Evolutionary conservation across 345 rosid genomes (phyloP).

Genomic region (Sisymbrium altissimum): DNA sequence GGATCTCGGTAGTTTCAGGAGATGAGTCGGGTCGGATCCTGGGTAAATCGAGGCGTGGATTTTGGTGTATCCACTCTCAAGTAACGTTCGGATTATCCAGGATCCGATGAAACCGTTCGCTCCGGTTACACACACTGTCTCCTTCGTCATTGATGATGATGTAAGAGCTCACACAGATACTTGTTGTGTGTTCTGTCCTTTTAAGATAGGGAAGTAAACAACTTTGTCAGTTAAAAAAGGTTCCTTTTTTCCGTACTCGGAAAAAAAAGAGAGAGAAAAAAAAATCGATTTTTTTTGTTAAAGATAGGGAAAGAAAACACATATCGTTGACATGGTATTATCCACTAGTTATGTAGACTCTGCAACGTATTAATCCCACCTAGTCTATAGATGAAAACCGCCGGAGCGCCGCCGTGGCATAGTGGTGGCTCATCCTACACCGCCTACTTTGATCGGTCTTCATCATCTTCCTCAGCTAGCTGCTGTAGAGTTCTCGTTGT

Average conservation of each 20-base stretch:
- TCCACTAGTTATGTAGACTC: constrained; percentile 28
- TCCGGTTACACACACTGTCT: constrained; percentile 74
- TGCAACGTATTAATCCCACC: neutral
- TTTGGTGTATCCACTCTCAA: constrained; percentile 51
- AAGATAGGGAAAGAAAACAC: neutral
- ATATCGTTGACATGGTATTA: constrained; percentile 22
- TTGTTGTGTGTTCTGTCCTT: neutral
- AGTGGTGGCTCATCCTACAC: constrained; percentile 20
- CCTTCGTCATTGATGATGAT: constrained; percentile 31
- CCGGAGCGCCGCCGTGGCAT: constrained; percentile 34
- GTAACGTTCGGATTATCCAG: constrained; percentile 57
- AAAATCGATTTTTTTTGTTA: neutral
- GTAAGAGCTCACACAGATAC: neutral
- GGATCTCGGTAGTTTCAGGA: constrained; percentile 42
- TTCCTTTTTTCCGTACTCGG: neutral
- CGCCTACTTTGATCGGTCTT: constrained; percentile 11
- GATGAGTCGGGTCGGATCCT: constrained; percentile 55
- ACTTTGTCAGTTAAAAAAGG: neutral
- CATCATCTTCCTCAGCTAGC: constrained; percentile 28
- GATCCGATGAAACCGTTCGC: constrained; percentile 88
- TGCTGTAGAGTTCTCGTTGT: constrained; percentile 33
- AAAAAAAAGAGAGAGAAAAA: neutral
- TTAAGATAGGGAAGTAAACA: neutral
- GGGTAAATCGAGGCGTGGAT: constrained; percentile 66
- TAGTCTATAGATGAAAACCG: constrained; percentile 24